These are phyloP conservation scores for Albizia julibrissin DNA, from an alignment of 306 rosid genomes.

Conservation along the genomic window DNA sequence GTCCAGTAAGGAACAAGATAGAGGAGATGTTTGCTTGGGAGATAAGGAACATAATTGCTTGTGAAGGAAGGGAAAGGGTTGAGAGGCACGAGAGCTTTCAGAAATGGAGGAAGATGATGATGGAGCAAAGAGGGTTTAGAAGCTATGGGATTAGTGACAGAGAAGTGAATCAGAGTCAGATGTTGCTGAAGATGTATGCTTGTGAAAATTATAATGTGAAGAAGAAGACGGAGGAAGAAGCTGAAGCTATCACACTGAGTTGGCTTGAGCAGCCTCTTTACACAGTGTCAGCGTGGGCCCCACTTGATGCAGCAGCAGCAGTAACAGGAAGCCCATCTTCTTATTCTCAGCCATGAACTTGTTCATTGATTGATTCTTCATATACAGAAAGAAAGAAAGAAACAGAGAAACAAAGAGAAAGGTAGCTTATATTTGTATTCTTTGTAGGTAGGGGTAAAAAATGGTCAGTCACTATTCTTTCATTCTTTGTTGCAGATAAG, in stretches of 20 bases:
- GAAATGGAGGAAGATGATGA: constrained; percentile 76
- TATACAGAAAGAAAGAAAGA: constrained; percentile 22
- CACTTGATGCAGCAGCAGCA: constrained; percentile 50
- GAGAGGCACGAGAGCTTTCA: constrained; percentile 85
- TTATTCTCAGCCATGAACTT: constrained; percentile 58
- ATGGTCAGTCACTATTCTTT: constrained; percentile 53
- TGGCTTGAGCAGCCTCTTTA: constrained; percentile 82
- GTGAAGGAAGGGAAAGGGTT: constrained; percentile 80
- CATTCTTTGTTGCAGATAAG: constrained; percentile 84
- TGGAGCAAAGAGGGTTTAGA: constrained; percentile 79
- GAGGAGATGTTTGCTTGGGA: constrained; percentile 87
- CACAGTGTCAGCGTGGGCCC: constrained; percentile 87
- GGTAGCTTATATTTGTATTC: constrained; percentile 45
- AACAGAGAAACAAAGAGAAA: constrained; percentile 40
- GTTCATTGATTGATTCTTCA: neutral
- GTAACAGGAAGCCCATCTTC: constrained; percentile 67
- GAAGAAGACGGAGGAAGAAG: constrained; percentile 58
- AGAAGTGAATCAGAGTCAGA: constrained; percentile 65
- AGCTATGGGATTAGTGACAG: constrained; percentile 56
- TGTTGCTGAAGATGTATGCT: constrained; percentile 79
- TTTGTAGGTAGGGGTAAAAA: constrained; percentile 61
- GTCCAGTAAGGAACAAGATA: constrained; percentile 57
- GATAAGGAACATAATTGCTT: constrained; percentile 80
- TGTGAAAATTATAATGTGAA: constrained; percentile 53
- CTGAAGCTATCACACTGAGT: constrained; percentile 54